Percentiles rank a stretch among this genome's conserved stretches.
Evolutionary conservation across 163 green algal genomes (phyloP).

Genomic region (Smithsoniella earleae): DNA sequence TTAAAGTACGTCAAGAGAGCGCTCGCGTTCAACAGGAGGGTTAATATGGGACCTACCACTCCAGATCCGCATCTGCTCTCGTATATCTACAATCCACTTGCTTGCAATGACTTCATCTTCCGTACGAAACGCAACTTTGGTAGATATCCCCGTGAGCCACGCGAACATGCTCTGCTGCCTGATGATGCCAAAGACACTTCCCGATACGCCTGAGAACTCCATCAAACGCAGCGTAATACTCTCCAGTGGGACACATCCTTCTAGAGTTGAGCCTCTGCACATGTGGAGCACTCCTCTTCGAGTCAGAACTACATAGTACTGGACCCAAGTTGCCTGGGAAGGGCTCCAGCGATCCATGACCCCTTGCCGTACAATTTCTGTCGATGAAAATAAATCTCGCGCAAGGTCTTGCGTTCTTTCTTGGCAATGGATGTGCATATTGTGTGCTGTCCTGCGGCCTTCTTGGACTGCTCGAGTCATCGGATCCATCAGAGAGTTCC

Average conservation of each 20-base stretch:
- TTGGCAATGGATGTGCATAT: conserved; percentile 17
- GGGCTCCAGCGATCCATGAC: conserved; percentile 7
- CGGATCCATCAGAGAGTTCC: conserved; percentile 26
- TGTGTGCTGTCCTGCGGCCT: not conserved
- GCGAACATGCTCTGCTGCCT: conserved; percentile 25
- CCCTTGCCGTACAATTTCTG: conserved; percentile 21
- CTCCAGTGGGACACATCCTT: conserved; percentile 4
- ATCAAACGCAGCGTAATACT: not conserved
- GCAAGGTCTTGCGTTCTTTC: not conserved
- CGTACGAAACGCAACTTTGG: conserved; percentile 6
- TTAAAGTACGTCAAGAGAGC: not conserved
- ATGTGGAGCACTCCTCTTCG: conserved; percentile 7
- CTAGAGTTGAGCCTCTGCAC: not conserved
- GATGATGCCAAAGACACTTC: not conserved
- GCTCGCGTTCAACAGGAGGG: not conserved
- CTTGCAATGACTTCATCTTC: not conserved
- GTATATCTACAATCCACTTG: conserved; percentile 16
- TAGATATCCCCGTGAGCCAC: conserved; percentile 11
- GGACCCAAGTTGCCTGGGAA: not conserved
- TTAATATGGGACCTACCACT: not conserved
- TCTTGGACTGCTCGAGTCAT: conserved; percentile 19
- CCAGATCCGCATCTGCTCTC: conserved; percentile 25
- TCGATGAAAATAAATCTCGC: conserved; percentile 10
- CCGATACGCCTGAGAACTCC: conserved; percentile 7
- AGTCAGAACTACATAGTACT: conserved; percentile 24